Conservation (phyloP, 495 filamentous ascomycete genomes). For the Penicillium maclennaniae region DNA sequence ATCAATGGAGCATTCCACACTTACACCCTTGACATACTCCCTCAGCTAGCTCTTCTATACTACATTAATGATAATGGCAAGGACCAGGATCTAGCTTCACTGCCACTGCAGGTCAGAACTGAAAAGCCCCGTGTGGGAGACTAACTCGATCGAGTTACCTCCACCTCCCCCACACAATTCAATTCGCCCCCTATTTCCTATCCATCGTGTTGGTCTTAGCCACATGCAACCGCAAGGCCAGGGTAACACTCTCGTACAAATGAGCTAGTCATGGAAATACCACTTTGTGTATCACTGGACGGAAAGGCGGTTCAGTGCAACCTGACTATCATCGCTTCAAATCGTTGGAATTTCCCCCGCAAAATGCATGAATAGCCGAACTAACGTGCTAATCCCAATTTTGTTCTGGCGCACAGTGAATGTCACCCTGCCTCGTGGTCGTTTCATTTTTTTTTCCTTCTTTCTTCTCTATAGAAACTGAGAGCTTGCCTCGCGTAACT, state of each 20-base stretch:
- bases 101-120: not conserved
- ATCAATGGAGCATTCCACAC: not conserved
- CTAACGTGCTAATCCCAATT: not conserved
- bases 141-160: not conserved
- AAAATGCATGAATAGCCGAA: not conserved
- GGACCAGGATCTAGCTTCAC: too few species aligned
- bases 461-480: not conserved
- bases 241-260: not conserved
- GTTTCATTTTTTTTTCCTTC: slow-evolving; percentile 8
- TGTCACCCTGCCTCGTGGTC: slow-evolving; percentile 25
- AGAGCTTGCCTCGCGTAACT: not conserved
- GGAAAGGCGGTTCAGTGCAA: not conserved
- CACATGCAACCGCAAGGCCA: not conserved
- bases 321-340: not conserved
- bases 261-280: not conserved
- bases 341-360: not conserved
- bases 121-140: not conserved
- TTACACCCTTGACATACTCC: too few species aligned
- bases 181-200: not conserved
- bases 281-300: not conserved
- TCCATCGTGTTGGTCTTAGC: not conserved
- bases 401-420: not conserved
- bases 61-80: too few species aligned
- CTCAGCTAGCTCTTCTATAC: too few species aligned
- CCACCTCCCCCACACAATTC: not conserved